Conservation (phyloP, 2,329 filamentous ascomycete species). For the Westerdykella ornata region DNA sequence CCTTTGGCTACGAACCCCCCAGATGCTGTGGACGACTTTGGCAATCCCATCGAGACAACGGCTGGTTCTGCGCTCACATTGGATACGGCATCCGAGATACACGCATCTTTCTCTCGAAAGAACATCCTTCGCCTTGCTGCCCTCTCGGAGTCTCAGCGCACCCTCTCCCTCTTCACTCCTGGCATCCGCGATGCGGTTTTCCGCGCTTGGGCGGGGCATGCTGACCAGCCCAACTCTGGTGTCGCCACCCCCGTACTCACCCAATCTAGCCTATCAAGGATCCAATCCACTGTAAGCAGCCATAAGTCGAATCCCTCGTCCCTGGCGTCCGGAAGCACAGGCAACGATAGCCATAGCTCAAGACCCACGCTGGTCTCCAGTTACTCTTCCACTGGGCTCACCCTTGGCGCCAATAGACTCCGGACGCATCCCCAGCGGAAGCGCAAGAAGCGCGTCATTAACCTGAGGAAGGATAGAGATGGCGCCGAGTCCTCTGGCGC, state of each 20-base stretch:
- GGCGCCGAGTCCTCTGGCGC: slow-evolving; percentile 42
- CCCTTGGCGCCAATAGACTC: slow-evolving; percentile 54
- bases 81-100: slow-evolving; percentile 71
- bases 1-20: slow-evolving; percentile 75
- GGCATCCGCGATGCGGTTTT: slow-evolving; percentile 87
- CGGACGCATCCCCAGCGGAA: slow-evolving; percentile 61
- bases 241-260: slow-evolving; percentile 38
- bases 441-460: slow-evolving; percentile 78
- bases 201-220: slow-evolving; percentile 78
- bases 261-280: slow-evolving; percentile 41
- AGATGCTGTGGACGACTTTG: slow-evolving; percentile 74
- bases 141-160: slow-evolving; percentile 81
- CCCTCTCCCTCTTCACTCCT: slow-evolving; percentile 84
- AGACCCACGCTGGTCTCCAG: slow-evolving; percentile 61
- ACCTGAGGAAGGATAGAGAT: slow-evolving; percentile 61
- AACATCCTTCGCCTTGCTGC: slow-evolving; percentile 78
- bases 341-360: slow-evolving; percentile 46
- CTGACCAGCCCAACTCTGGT: slow-evolving; percentile 59
- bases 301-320: slow-evolving; percentile 44
- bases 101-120: slow-evolving; percentile 91
- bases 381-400: slow-evolving; percentile 55
- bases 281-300: slow-evolving; percentile 40
- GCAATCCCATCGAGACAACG: slow-evolving; percentile 67
- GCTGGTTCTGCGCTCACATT: slow-evolving; percentile 71
- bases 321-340: slow-evolving; percentile 43